Evolutionary conservation across 202 grass and related monocot species (phyloP).

Genomic region (Setaria viridis): DNA sequence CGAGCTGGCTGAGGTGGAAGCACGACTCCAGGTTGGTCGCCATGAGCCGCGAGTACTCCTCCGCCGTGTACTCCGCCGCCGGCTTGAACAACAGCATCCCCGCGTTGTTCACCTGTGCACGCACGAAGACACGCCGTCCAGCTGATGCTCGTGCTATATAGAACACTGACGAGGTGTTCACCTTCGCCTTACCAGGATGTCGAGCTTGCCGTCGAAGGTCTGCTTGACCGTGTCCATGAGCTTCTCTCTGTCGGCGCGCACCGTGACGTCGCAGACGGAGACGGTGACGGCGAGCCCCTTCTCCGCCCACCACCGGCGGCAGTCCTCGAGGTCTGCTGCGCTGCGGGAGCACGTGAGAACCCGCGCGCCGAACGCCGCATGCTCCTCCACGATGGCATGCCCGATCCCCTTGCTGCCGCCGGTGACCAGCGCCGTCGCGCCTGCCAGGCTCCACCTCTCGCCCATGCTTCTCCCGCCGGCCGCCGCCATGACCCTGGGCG

Average conservation of each 20-base stretch:
- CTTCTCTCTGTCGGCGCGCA: conserved; percentile 46
- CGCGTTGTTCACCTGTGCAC: conserved; percentile 59
- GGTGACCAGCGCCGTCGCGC: conserved; percentile 7
- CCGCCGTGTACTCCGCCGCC: conserved; percentile 39
- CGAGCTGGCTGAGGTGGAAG: conserved; percentile 70
- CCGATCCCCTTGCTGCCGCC: conserved; percentile 24
- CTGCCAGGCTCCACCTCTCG: background rate
- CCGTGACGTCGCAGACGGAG: conserved; percentile 73
- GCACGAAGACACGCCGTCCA: too few species aligned
- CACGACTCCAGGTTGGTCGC: conserved; percentile 64
- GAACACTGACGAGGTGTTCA: too few species aligned
- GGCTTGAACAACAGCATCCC: conserved; percentile 43
- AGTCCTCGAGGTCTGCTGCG: conserved; percentile 31
- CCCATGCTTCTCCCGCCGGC: background rate
- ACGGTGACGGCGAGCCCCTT: conserved; percentile 46
- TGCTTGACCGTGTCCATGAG: conserved; percentile 42
- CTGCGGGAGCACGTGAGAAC: conserved; percentile 49
- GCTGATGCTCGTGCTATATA: too few species aligned
- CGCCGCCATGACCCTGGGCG: background rate
- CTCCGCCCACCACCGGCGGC: conserved; percentile 38
- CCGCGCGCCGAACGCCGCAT: conserved; percentile 21
- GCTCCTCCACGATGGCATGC: conserved; percentile 43
- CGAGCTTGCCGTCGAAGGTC: conserved; percentile 56
- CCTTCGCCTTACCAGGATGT: conserved; percentile 45
- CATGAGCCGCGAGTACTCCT: conserved; percentile 54